These are phyloP conservation scores for Candida railenensis DNA, from an alignment of 805 yeast species.

Conservation along the genomic window DNA sequence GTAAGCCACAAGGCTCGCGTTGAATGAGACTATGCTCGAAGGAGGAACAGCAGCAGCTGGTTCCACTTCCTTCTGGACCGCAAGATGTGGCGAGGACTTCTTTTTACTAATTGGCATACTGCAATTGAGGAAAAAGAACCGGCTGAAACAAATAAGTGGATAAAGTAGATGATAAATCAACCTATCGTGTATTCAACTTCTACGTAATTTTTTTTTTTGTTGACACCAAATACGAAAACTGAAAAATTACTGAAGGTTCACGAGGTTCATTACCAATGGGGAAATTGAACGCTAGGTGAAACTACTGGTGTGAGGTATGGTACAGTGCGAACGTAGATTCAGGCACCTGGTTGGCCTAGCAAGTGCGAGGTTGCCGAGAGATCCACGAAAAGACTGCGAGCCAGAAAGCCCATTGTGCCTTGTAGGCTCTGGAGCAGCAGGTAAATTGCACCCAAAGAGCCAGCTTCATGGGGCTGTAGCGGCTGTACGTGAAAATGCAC, in stretches of 20 bases:
- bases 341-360: background rate
- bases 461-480: no score
- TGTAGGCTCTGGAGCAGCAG: no score
- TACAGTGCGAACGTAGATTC: background rate
- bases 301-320: background rate
- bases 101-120: background rate
- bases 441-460: no score
- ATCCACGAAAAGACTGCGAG: background rate
- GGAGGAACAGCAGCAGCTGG: background rate
- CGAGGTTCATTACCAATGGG: no score
- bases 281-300: background rate
- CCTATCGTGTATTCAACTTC: no score
- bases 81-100: background rate
- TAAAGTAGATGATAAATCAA: background rate
- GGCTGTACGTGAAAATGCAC: no score
- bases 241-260: no score
- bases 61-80: background rate
- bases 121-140: background rate
- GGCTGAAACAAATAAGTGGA: background rate
- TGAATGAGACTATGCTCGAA: slow-evolving; percentile 32
- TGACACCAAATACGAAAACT: no score
- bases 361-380: background rate
- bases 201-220: no score
- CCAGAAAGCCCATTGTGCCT: no score
- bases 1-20: slow-evolving; percentile 65